A percentile compares a stretch with the other conserved stretches of the same genome.
These are phyloP conservation scores for Boletus tylopilopsis DNA, from an alignment of 768 basidiomycete species.

Conservation along the genomic window DNA sequence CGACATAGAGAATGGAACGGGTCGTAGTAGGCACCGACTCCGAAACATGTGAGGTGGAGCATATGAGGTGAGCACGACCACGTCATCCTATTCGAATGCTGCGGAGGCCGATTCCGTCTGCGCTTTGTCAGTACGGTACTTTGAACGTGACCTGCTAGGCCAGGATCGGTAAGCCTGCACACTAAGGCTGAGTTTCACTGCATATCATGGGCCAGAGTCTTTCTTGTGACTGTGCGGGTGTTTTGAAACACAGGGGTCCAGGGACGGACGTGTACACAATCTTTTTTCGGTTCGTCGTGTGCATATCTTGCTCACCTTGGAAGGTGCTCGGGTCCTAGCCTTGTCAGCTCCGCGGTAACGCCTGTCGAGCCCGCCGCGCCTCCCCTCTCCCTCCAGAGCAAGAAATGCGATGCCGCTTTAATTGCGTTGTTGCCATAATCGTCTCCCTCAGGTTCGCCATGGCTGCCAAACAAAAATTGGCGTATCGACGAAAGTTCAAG, in stretches of 20 bases:
- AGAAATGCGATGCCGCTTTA: conserved; percentile 23
- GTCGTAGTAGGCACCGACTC: not conserved
- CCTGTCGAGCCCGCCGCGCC: conserved; percentile 1
- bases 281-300: not conserved
- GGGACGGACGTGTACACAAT: not conserved
- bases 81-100: not conserved
- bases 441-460: conserved; percentile 6
- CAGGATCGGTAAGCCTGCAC: no score
- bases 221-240: not conserved
- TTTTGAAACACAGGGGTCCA: conserved; percentile 12
- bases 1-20: conserved; percentile 3
- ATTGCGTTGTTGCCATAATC: conserved; percentile 24
- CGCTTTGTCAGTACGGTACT: no score
- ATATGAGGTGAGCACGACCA: conserved; percentile 2
- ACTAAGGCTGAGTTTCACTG: no score
- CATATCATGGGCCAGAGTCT: no score
- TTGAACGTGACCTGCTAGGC: no score
- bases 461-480: conserved; percentile 8
- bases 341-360: conserved; percentile 16
- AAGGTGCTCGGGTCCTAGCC: not conserved
- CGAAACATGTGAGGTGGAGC: not conserved
- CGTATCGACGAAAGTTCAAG: conserved; percentile 9
- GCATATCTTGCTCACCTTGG: not conserved
- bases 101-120: no score
- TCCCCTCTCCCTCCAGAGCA: not conserved